These are phyloP conservation scores for Phytopythium delawarense DNA, from an alignment of 352 stramenopile species.

Conservation along the genomic window DNA sequence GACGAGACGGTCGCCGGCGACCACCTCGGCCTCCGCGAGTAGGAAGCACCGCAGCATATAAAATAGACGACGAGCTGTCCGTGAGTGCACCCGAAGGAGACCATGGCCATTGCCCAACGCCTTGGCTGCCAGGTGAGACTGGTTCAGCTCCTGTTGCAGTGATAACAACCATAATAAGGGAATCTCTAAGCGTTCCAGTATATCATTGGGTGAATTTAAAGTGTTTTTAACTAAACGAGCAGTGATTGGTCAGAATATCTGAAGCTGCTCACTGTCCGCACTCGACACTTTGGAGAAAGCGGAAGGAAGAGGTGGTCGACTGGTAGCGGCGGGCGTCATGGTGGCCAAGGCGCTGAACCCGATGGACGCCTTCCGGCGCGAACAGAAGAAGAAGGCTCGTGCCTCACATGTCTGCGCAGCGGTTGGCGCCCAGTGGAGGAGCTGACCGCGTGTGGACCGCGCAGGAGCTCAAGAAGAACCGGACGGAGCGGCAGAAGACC, in stretches of 20 bases:
- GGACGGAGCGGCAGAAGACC: conserved; percentile 46
- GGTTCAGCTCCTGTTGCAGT: too few species aligned
- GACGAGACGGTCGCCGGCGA: conserved; percentile 62
- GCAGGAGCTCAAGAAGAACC: conserved; percentile 75
- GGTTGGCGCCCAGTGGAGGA: background rate
- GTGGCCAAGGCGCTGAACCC: conserved; percentile 52
- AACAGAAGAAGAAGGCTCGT: conserved; percentile 78
- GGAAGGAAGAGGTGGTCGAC: too few species aligned
- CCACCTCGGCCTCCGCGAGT: conserved; percentile 44
- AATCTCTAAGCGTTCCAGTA: too few species aligned
- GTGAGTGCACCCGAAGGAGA: too few species aligned
- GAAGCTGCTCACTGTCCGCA: too few species aligned
- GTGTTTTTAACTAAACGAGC: too few species aligned
- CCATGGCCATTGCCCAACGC: too few species aligned
- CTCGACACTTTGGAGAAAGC: background rate
- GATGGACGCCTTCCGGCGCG: conserved; percentile 67
- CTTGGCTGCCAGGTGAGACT: too few species aligned
- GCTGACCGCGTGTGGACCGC: background rate
- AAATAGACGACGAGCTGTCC: background rate
- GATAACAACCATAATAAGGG: too few species aligned
- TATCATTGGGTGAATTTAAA: too few species aligned
- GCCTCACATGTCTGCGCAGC: too few species aligned
- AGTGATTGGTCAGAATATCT: too few species aligned
- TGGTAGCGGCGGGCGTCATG: conserved; percentile 21
- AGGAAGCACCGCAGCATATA: background rate